Evolutionary conservation across 2,329 filamentous ascomycete species (phyloP).

Genomic region (Penicillium rolfsii): DNA sequence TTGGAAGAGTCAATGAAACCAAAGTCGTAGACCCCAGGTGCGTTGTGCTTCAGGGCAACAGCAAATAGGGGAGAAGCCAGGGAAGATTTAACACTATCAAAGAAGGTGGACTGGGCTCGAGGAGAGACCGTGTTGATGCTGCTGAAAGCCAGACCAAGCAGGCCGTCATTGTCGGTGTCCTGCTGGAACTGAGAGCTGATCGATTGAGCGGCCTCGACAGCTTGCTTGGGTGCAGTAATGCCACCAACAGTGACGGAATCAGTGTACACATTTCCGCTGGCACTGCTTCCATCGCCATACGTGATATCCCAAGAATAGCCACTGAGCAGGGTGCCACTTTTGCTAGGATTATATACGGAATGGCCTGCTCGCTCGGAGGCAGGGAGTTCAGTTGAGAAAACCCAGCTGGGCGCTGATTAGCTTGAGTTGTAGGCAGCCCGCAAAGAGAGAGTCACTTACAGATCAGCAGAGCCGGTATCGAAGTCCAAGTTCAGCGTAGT

Average conservation of each 20-base stretch:
- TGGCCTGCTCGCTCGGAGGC: constrained; percentile 20
- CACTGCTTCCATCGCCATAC: constrained; percentile 17
- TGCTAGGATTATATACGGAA: constrained; percentile 24
- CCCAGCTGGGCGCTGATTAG: constrained; percentile 12
- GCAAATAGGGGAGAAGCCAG: constrained; percentile 58
- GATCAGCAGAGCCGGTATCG: constrained; percentile 18
- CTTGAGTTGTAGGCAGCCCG: not conserved
- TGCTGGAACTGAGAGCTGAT: constrained; percentile 16
- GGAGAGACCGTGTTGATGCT: constrained; percentile 18
- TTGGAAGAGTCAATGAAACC: constrained; percentile 61
- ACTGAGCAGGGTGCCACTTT: not conserved
- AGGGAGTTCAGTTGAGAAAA: constrained; percentile 16
- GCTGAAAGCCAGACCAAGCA: constrained; percentile 18
- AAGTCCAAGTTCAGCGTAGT: constrained; percentile 16
- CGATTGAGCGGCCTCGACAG: constrained; percentile 13
- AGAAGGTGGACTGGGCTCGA: constrained; percentile 57
- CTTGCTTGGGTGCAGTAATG: constrained; percentile 11
- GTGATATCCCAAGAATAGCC: constrained; percentile 15
- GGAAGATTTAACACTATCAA: constrained; percentile 58
- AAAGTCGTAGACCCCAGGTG: constrained; percentile 58
- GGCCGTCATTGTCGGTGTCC: constrained; percentile 14
- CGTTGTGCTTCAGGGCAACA: constrained; percentile 56
- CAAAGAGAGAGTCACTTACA: constrained; percentile 3
- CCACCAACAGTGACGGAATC: constrained; percentile 15
- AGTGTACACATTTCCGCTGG: constrained; percentile 14